Conservation (phyloP, 179 eudicot genomes). For the Dionaea muscipula region DNA sequence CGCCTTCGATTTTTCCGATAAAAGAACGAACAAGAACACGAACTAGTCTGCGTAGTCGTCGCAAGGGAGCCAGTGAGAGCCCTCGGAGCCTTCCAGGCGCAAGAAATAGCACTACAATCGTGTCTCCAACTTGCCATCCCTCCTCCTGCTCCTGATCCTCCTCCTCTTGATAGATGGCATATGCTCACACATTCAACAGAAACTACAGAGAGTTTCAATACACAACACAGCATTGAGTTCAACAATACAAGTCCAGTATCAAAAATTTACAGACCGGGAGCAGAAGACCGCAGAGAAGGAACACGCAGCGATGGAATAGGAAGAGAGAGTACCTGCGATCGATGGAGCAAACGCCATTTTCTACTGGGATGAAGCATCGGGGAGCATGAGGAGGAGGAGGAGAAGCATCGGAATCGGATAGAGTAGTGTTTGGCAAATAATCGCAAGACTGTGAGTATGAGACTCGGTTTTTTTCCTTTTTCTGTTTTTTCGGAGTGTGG, state of each 20-base stretch:
- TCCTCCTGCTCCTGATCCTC: slow-evolving; percentile 38
- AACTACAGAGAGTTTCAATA: slow-evolving; percentile 26
- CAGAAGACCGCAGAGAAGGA: not conserved
- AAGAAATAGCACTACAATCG: slow-evolving; percentile 68
- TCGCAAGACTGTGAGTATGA: no score
- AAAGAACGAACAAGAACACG: slow-evolving; percentile 11
- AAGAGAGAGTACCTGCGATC: slow-evolving; percentile 37
- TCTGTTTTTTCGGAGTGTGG: no score
- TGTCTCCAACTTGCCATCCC: slow-evolving; percentile 35
- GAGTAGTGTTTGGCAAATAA: no score
- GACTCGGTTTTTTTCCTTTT: no score
- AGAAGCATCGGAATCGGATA: no score
- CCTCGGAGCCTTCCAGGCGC: slow-evolving; percentile 92
- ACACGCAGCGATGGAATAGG: not conserved
- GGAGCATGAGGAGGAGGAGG: no score
- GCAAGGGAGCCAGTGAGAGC: slow-evolving; percentile 76
- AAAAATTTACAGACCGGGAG: not conserved
- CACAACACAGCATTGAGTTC: not conserved
- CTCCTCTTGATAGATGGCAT: slow-evolving; percentile 52
- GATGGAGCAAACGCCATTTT: slow-evolving; percentile 69
- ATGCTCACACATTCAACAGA: slow-evolving; percentile 71
- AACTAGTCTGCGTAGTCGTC: slow-evolving; percentile 47
- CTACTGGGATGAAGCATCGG: slow-evolving; percentile 42
- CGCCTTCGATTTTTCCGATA: slow-evolving; percentile 22
- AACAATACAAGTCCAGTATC: not conserved